Conservation (phyloP, 2,329 filamentous ascomycete genomes). For the Gyromitra esculenta region DNA sequence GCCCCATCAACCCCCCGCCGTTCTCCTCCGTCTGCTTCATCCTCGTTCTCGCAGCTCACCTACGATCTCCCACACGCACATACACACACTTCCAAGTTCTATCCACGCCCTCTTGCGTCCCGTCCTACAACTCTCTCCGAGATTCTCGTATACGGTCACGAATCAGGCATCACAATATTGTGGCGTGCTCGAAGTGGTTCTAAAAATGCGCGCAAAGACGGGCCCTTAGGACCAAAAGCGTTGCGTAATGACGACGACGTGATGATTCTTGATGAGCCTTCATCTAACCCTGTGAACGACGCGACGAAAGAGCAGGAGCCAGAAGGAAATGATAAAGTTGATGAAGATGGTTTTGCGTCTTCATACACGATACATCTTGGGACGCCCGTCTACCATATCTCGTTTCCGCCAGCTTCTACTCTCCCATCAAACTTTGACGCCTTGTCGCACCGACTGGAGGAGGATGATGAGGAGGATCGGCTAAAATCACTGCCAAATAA, state of each 20-base stretch:
- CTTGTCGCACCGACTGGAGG: neutral
- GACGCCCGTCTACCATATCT: constrained; percentile 48
- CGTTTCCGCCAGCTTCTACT: constrained; percentile 58
- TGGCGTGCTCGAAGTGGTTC: constrained; percentile 67
- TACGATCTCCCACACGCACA: constrained; percentile 69
- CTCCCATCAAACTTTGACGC: constrained; percentile 58
- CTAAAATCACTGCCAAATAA: constrained; percentile 61
- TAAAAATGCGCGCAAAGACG: constrained; percentile 55
- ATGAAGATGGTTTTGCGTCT: constrained; percentile 39
- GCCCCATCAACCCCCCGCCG: constrained; percentile 37
- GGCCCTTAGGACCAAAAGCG: constrained; percentile 58
- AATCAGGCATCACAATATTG: constrained; percentile 67
- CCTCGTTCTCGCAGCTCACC: constrained; percentile 60
- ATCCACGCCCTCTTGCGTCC: constrained; percentile 65
- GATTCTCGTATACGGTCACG: constrained; percentile 70
- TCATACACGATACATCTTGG: constrained; percentile 52
- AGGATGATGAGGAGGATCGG: constrained; percentile 35
- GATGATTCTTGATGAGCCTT: constrained; percentile 30
- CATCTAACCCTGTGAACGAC: constrained; percentile 1
- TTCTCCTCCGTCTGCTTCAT: constrained; percentile 16
- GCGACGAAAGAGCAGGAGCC: constrained; percentile 1
- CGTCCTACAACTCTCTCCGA: constrained; percentile 68
- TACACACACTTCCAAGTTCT: constrained; percentile 67
- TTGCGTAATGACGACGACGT: constrained; percentile 58
- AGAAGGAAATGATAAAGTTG: neutral